Conservation (phyloP, 2,329 filamentous ascomycete species). For the Escovopsis weberi region DNA sequence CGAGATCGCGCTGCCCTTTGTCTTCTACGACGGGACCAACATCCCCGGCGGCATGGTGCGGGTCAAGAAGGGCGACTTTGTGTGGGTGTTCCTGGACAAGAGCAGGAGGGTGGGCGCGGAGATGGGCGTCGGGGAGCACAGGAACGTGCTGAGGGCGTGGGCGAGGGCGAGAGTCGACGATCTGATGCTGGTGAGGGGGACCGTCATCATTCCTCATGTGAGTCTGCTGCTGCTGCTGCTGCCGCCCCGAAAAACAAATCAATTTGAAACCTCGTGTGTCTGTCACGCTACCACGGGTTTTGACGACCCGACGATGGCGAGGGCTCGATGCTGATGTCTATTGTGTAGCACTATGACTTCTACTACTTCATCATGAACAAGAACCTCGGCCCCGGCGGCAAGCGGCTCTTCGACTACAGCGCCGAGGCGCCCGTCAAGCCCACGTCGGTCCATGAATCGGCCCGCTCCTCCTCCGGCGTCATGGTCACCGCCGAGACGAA, state of each 20-base stretch:
- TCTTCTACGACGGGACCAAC: constrained; percentile 93
- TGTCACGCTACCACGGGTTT: no score
- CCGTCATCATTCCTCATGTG: constrained; percentile 88
- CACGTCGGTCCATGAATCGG: constrained; percentile 8
- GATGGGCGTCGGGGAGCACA: constrained; percentile 55
- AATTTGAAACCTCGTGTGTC: no score
- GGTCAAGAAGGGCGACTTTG: constrained; percentile 82
- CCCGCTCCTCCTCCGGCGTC: constrained; percentile 8
- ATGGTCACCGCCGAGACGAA: constrained; percentile 19
- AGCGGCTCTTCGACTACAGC: constrained; percentile 62
- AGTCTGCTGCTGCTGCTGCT: constrained; percentile 22
- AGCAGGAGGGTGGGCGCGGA: constrained; percentile 83
- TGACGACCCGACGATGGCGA: background rate
- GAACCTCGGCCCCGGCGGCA: constrained; percentile 56
- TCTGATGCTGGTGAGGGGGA: constrained; percentile 79
- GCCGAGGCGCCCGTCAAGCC: constrained; percentile 27
- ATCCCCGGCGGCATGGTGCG: constrained; percentile 71
- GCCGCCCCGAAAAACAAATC: background rate
- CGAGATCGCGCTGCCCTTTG: constrained; percentile 83
- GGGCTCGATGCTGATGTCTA: constrained; percentile 9
- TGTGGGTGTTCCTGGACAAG: constrained; percentile 88
- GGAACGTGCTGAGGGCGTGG: constrained; percentile 65
- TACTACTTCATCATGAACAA: constrained; percentile 95
- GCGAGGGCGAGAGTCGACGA: constrained; percentile 90
- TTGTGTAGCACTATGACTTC: constrained; percentile 76